phyloP scores from a whole-genome alignment of 164 flowering plant genomes.

The Annona squamosa region DNA sequence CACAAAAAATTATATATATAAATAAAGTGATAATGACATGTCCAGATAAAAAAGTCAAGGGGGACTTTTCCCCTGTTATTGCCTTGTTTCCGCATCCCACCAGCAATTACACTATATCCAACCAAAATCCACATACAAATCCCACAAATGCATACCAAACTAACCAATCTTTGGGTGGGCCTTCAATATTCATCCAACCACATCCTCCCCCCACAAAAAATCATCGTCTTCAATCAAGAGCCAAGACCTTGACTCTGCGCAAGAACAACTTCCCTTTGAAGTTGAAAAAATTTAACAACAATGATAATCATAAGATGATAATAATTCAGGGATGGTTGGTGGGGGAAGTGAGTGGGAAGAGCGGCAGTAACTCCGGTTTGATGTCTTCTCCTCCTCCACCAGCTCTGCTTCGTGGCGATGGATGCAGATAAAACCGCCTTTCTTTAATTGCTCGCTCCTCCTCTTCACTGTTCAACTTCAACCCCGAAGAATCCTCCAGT shows the following conservation, averaged over 20 bases:
- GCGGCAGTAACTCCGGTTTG: constrained; percentile 50
- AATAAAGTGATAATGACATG: no score
- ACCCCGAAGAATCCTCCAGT: constrained; percentile 9
- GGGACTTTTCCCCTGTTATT: no score
- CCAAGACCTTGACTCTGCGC: neutral
- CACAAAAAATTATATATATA: no score
- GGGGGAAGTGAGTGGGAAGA: constrained; percentile 42
- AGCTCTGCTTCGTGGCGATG: constrained; percentile 44
- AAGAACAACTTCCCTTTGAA: neutral
- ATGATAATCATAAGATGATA: no score
- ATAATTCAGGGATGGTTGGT: neutral
- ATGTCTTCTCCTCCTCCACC: constrained; percentile 12
- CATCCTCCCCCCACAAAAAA: no score
- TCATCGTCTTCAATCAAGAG: no score
- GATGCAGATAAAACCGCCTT: constrained; percentile 59
- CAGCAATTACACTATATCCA: no score
- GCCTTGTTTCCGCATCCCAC: no score
- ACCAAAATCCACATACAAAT: neutral
- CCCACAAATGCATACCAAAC: neutral
- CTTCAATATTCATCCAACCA: no score
- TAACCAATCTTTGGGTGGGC: neutral
- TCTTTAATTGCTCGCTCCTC: constrained; percentile 63
- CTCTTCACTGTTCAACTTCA: constrained; percentile 30
- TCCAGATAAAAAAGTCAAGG: no score
- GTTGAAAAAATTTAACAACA: neutral